These are phyloP conservation scores for Erythrophleum fordii DNA, from an alignment of 306 rosid species.

Conservation along the genomic window DNA sequence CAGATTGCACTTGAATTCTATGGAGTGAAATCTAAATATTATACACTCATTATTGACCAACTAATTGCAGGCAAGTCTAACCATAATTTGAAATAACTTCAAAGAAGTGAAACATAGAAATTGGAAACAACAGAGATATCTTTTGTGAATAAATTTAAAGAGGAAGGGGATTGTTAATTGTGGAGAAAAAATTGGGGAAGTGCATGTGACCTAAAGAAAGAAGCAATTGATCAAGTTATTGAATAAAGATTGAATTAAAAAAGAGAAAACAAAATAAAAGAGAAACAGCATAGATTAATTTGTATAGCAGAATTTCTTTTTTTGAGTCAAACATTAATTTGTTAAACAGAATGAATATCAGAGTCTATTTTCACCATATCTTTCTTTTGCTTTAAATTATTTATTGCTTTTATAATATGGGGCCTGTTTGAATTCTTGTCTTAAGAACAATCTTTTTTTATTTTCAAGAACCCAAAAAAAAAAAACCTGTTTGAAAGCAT, in stretches of 20 bases:
- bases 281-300: too few relatives aligned
- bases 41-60: not conserved
- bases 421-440: too few relatives aligned
- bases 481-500: too few relatives aligned
- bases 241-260: not conserved
- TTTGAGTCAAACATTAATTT: too few relatives aligned
- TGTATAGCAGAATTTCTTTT: not conserved
- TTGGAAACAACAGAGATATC: not conserved
- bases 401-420: not conserved
- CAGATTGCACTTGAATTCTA: conserved; percentile 15
- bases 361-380: too few relatives aligned
- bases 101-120: not conserved
- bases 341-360: too few relatives aligned
- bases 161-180: not conserved
- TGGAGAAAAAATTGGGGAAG: not conserved
- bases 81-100: not conserved
- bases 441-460: too few relatives aligned
- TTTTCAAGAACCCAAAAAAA: too few relatives aligned
- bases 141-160: not conserved
- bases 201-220: not conserved
- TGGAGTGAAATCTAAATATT: conserved; percentile 25
- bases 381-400: too few relatives aligned
- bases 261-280: not conserved
- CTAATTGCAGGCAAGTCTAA: conserved; percentile 1
- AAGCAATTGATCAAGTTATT: not conserved